These are phyloP conservation scores for Ambrosiella beaveri DNA, from an alignment of 2,329 filamentous ascomycete genomes.

Conservation along the genomic window DNA sequence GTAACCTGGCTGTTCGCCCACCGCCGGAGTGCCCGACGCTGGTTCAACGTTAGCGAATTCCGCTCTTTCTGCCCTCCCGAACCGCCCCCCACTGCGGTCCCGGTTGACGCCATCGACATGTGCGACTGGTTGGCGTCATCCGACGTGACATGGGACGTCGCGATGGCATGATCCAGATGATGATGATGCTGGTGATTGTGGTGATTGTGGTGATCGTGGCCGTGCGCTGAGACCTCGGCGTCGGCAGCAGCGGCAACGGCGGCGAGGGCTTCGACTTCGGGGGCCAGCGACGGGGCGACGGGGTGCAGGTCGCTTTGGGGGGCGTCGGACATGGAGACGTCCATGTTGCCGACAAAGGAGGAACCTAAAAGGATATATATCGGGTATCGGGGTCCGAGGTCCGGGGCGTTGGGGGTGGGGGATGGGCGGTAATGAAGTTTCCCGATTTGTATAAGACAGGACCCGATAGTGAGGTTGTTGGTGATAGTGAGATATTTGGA, in stretches of 20 bases:
- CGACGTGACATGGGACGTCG: background rate
- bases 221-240: background rate
- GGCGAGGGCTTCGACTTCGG: slow-evolving; percentile 6
- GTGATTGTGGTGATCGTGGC: no score
- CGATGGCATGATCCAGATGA: background rate
- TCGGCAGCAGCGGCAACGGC: slow-evolving; percentile 4
- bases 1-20: slow-evolving; percentile 41
- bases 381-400: no score
- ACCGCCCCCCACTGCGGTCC: no score
- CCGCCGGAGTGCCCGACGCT: slow-evolving; percentile 40
- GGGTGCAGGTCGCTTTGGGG: slow-evolving; percentile 13
- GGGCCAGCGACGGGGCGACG: background rate
- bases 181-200: background rate
- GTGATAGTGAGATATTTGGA: no score
- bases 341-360: background rate
- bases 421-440: background rate
- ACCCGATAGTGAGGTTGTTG: no score
- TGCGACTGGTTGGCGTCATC: background rate
- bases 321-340: slow-evolving; percentile 5
- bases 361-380: slow-evolving; percentile 10
- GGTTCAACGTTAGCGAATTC: slow-evolving; percentile 43
- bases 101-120: background rate
- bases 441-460: no score
- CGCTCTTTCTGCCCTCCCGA: slow-evolving; percentile 26
- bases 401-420: no score